Evolutionary conservation across 345 rosid genomes (phyloP), one percentile per base, ranked within the genome.

Genomic region (Salix udensis): DNA sequence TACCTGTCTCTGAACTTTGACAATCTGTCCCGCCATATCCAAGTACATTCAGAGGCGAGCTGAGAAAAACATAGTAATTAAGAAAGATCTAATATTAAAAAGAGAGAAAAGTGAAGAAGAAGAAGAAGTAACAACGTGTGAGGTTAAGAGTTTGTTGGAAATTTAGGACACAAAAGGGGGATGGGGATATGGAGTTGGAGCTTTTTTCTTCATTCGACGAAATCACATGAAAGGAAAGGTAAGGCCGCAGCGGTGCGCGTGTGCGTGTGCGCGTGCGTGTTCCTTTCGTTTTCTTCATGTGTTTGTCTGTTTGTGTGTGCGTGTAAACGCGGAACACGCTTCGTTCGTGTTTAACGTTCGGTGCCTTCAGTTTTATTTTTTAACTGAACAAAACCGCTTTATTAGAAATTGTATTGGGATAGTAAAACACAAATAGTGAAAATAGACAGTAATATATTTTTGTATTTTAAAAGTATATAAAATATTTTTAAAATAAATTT

Each of bases 1-100:
- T 46, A 76, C 78, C 71, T 82, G 88, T 60, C 92, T 88, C 88
- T 71, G 83, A 64, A 88, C 88, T 79, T 72, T 83, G 74, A 86
- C 88, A 65, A 79, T 84, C 79, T 79, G 87, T 60, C 82, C 82
- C 23, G 84, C 88, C 94, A 86, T 83, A 26, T 34, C 60, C 21
- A 42, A 58, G 67, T 55, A 26, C 68, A 58, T 42, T 3, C n/a
- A 55, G 46, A 53, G 53, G 15, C 42, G 24, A 26, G 53, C 55
- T 1, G 14, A 24, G 36, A 72, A 66, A 58, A 40, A 72, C 31
- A 40, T 39, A 67, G 53, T 64, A 70, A 24, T 48, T n/a, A 24
- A 62, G 39, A 50, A 50, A 65, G 76, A 77, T 71, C 70, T 62
- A 64, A 13, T 46, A 40, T 46, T 14, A 46, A 65, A 30, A 16